Evolutionary conservation across 2,329 filamentous ascomycete genomes (phyloP).

Genomic region (Phyllosticta citriasiana): DNA sequence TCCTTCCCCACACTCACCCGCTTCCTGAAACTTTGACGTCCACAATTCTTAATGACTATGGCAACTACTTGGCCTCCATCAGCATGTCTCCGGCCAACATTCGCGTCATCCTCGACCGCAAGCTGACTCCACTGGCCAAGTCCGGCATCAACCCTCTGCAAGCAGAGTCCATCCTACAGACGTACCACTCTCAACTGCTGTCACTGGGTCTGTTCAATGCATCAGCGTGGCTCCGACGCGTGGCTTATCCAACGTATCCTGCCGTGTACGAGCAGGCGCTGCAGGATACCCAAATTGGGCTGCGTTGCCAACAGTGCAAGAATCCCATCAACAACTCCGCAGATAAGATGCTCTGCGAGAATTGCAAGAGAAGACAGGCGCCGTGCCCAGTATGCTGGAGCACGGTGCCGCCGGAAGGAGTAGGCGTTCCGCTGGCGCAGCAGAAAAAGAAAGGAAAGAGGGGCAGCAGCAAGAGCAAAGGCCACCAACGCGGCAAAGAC

Average conservation of each 20-base stretch:
- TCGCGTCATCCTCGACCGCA: conserved; percentile 29
- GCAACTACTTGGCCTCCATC: conserved; percentile 28
- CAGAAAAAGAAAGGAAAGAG: not conserved
- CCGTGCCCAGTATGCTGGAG: conserved; percentile 36
- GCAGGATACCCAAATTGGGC: conserved; percentile 43
- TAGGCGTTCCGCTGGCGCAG: not conserved
- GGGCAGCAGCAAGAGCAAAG: conserved; percentile 3
- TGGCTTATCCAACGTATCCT: conserved; percentile 46
- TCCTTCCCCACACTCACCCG: conserved; percentile 34
- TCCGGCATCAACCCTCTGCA: conserved; percentile 41
- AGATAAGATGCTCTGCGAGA: conserved; percentile 42
- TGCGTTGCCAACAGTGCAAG: conserved; percentile 48
- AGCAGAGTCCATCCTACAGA: conserved; percentile 44
- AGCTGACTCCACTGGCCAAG: conserved; percentile 30
- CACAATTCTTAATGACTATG: conserved; percentile 27
- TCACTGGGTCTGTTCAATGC: conserved; percentile 37
- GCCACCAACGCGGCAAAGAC: conserved; percentile 5
- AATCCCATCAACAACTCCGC: conserved; percentile 44
- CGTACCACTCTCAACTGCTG: conserved; percentile 48
- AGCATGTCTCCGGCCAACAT: conserved; percentile 30
- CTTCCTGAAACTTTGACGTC: conserved; percentile 17
- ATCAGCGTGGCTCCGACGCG: conserved; percentile 46
- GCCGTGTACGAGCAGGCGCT: conserved; percentile 48
- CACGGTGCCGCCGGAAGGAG: conserved; percentile 17
- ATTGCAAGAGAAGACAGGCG: conserved; percentile 35